Evolutionary conservation across 2,329 filamentous ascomycete genomes (phyloP).

Genomic region (Sordariomycetes sp.): DNA sequence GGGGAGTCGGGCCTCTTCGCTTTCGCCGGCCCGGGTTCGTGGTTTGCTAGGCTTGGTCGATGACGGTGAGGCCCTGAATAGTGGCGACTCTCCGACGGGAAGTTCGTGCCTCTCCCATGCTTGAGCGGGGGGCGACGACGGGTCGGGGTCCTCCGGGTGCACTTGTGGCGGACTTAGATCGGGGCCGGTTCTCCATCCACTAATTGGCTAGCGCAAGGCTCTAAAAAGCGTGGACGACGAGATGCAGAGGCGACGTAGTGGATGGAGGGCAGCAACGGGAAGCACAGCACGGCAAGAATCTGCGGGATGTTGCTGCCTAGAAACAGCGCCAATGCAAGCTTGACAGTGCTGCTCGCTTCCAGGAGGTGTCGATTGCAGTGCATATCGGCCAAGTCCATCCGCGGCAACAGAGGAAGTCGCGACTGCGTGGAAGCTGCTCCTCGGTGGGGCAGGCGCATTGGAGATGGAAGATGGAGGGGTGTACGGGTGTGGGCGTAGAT

Average conservation of each 20-base stretch:
- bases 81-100: background rate
- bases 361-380: background rate
- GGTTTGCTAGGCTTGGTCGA: background rate
- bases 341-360: background rate
- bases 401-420: background rate
- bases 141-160: background rate
- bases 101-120: background rate
- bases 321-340: background rate
- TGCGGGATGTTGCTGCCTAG: background rate
- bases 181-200: background rate
- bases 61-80: background rate
- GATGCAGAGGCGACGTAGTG: background rate
- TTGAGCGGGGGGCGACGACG: background rate
- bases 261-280: background rate
- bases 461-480: background rate
- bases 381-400: background rate
- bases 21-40: background rate
- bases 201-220: background rate
- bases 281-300: background rate
- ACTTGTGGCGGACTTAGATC: background rate
- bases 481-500: background rate
- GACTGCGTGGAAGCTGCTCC: background rate
- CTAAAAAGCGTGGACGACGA: background rate
- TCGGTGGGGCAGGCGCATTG: background rate
- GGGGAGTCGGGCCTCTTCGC: background rate